Base-by-base conservation (phyloP, 176 grass and related monocot species). In the Zoysia japonica region DNA sequence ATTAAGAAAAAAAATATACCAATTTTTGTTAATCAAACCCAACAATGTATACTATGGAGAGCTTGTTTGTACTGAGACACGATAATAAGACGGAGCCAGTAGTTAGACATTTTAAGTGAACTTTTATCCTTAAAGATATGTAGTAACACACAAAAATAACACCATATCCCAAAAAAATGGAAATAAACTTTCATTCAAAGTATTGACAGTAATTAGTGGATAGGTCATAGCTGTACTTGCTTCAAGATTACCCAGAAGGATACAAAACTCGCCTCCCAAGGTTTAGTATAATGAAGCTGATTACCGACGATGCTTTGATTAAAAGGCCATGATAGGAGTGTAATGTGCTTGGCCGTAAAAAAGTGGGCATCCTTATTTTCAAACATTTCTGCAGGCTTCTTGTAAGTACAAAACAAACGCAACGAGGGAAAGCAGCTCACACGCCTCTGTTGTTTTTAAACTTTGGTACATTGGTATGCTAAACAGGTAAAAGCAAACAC, bases 281-380 rank as follows among this genome's bases (percentile, higher is more conserved):
- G 75, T 43, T 71, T 71, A 72, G 19, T 72, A 87, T 63, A 87
- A 78, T 61, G 71, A 52, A 78, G 44, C 5, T 47, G 74, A 79
- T 88, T 83, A 88, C 59, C 74, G 49, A 88, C 71, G 74, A 91
- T 65, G 78, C 78, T 85, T 91, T 67, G 82, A 52, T 75, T 68
- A 81, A 77, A 60, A 74, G 75, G 46, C 76, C 37, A 60, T 42
- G 57, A 35, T 61, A 28, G 57, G 19, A 1, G 68, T 60, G 65
- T 78, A 72, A 50, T 85, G 71, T 75, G 77, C 46, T 73, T 75
- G 78, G 49, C 75, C 43, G 60, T 6, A 35, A 80, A 14, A 65
- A 80, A 70, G 48, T 14, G 67, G 16, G 5, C 1, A 47, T 75
- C 71, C 50, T 61, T 53, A 52, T 61, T 28, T 28, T 71, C 56